phyloP scores from a whole-genome alignment of 805 yeast species.

The Limtongia smithiae region DNA sequence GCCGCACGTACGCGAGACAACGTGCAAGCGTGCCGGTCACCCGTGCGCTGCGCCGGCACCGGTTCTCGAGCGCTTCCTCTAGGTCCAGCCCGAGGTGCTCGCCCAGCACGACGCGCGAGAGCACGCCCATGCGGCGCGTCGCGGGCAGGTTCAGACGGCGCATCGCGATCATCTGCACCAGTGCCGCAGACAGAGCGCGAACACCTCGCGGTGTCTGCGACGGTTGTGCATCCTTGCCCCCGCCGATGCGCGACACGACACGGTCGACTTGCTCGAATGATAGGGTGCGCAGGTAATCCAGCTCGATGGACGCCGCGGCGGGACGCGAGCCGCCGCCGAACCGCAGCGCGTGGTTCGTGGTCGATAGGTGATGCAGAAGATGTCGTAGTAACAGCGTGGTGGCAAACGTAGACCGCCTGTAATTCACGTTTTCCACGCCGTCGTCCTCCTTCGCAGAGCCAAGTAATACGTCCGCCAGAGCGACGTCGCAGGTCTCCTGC shows the following conservation, averaged over 20 bases:
- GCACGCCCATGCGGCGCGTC: constrained; percentile 12
- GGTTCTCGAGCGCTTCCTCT: constrained; percentile 12
- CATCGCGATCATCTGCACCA: constrained; percentile 12
- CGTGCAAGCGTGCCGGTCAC: constrained; percentile 9
- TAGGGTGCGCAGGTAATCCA: constrained; percentile 11
- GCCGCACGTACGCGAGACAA: constrained; percentile 11
- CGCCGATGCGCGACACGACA: constrained; percentile 7
- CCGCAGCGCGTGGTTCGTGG: constrained; percentile 13
- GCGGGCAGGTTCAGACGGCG: constrained; percentile 14
- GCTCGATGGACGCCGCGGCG: constrained; percentile 14
- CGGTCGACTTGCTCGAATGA: constrained; percentile 18
- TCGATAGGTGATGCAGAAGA: constrained; percentile 15
- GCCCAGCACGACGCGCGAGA: constrained; percentile 12
- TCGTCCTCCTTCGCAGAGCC: constrained; percentile 7
- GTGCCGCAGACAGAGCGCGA: constrained; percentile 9
- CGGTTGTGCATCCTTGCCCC: background rate
- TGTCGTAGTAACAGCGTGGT: constrained; percentile 11
- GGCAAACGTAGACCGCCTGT: constrained; percentile 6
- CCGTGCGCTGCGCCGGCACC: constrained; percentile 12
- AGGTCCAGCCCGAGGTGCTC: constrained; percentile 14
- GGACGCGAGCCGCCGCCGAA: constrained; percentile 14
- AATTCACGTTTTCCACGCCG: constrained; percentile 1
- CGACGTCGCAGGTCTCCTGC: constrained; percentile 13
- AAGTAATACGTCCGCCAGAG: constrained; percentile 7
- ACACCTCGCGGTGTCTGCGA: background rate